These are phyloP conservation scores for Acorus gramineus DNA, from an alignment of 106 monocot genomes.

Conservation along the genomic window DNA sequence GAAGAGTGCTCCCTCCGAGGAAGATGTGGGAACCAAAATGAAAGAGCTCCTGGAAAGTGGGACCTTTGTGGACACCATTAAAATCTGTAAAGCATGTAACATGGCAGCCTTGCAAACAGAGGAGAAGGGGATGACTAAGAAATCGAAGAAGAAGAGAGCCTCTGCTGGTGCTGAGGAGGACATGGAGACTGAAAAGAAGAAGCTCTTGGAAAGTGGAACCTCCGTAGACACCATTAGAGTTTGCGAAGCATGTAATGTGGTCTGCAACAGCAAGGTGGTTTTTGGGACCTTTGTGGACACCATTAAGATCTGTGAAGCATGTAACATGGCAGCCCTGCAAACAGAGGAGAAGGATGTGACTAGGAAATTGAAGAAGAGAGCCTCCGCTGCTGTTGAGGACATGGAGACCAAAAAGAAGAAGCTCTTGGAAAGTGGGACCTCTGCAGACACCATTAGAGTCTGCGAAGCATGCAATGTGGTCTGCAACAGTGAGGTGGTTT, in stretches of 20 bases:
- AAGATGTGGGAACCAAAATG: too few relatives aligned
- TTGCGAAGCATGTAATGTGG: too few relatives aligned
- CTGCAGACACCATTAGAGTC: constrained; percentile 23
- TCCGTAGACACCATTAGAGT: too few relatives aligned
- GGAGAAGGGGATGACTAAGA: neutral
- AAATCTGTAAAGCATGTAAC: too few relatives aligned
- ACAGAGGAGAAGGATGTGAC: neutral
- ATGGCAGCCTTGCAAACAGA: neutral
- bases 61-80: too few relatives aligned
- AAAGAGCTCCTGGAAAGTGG: neutral
- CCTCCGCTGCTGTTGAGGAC: constrained; percentile 2
- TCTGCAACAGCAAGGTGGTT: too few relatives aligned
- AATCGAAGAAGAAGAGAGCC: constrained; percentile 1
- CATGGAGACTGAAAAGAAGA: constrained; percentile 12
- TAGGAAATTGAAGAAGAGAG: neutral
- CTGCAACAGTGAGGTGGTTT: constrained; percentile 54
- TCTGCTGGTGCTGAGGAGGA: neutral
- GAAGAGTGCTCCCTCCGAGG: too few relatives aligned
- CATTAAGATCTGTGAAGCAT: too few relatives aligned
- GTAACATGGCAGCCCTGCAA: too few relatives aligned
- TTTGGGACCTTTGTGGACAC: too few relatives aligned
- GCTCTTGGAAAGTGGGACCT: constrained; percentile 35
- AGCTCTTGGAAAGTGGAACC: too few relatives aligned
- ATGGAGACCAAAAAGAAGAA: constrained; percentile 42
- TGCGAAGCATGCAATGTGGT: constrained; percentile 61